These are phyloP conservation scores for Thymus quinquecostatus DNA, from an alignment of 257 asterid species.

Conservation along the genomic window DNA sequence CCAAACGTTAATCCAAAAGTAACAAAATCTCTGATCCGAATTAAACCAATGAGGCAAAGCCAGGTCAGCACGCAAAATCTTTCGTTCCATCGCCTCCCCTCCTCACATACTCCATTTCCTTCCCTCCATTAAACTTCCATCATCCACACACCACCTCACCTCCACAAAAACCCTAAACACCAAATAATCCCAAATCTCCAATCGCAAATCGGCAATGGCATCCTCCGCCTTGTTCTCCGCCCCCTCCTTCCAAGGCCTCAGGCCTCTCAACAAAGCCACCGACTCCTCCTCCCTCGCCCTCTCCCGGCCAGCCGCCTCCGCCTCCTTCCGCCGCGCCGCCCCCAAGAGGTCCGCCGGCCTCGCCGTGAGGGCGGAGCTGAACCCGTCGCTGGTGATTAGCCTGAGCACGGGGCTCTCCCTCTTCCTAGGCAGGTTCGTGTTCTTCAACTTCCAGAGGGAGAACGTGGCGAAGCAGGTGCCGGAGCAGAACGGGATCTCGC, in stretches of 20 bases:
- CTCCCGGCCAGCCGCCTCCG: slow-evolving; percentile 30
- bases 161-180: neutral
- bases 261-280: slow-evolving; percentile 75
- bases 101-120: slow-evolving; percentile 52
- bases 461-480: slow-evolving; percentile 96
- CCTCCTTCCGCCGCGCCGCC: slow-evolving; percentile 41
- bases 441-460: slow-evolving; percentile 96
- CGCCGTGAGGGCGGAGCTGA: slow-evolving; percentile 71
- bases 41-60: slow-evolving; percentile 56
- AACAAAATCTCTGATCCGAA: slow-evolving; percentile 52
- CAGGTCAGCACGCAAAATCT: slow-evolving; percentile 64
- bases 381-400: slow-evolving; percentile 74
- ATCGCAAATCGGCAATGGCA: slow-evolving; percentile 49
- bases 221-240: slow-evolving; percentile 66
- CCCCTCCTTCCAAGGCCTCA: slow-evolving; percentile 84
- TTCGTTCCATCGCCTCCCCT: slow-evolving; percentile 41
- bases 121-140: slow-evolving; percentile 11
- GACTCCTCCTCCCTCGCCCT: slow-evolving; percentile 41
- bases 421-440: slow-evolving; percentile 87
- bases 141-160: neutral
- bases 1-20: too few species aligned
- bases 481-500: slow-evolving; percentile 81
- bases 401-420: slow-evolving; percentile 91
- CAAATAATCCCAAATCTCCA: too few species aligned
- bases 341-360: slow-evolving; percentile 27